Conservation (phyloP, 805 yeast genomes). For the Torulaspora gathmanii region DNA sequence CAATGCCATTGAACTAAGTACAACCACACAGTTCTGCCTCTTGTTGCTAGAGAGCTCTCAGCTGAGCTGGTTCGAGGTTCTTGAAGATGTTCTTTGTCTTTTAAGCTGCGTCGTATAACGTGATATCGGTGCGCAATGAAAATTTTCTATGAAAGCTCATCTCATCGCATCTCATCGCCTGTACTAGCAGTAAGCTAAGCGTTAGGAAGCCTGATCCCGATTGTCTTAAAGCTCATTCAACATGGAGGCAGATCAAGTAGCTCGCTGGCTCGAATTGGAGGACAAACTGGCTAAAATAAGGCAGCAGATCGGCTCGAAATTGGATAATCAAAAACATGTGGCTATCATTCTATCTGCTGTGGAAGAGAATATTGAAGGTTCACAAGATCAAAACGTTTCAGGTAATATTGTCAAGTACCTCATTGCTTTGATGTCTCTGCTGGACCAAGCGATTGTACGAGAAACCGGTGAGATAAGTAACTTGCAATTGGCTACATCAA, state of each 20-base stretch:
- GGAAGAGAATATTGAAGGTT: constrained; percentile 78
- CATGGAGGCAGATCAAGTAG: constrained; percentile 34
- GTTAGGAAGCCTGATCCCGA: background rate
- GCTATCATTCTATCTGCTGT: constrained; percentile 83
- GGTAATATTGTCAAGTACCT: constrained; percentile 76
- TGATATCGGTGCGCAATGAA: constrained; percentile 1
- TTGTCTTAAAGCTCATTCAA: background rate
- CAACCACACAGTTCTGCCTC: background rate
- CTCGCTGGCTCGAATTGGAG: constrained; percentile 48
- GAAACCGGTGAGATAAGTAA: constrained; percentile 52
- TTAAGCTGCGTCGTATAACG: background rate
- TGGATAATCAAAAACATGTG: constrained; percentile 79
- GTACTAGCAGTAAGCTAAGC: background rate
- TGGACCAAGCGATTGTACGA: constrained; percentile 61
- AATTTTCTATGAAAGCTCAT: constrained; percentile 13
- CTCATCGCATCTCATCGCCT: constrained; percentile 32
- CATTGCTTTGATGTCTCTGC: constrained; percentile 72
- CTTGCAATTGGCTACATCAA: constrained; percentile 59
- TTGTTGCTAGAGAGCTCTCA: background rate
- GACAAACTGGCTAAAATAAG: constrained; percentile 64
- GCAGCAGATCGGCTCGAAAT: constrained; percentile 66
- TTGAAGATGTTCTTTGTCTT: no score
- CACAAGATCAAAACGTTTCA: constrained; percentile 41
- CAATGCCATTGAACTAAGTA: constrained; percentile 30
- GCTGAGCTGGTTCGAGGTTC: background rate